Conservation (phyloP, 495 filamentous ascomycete genomes). For the Neurospora tetraspora region DNA sequence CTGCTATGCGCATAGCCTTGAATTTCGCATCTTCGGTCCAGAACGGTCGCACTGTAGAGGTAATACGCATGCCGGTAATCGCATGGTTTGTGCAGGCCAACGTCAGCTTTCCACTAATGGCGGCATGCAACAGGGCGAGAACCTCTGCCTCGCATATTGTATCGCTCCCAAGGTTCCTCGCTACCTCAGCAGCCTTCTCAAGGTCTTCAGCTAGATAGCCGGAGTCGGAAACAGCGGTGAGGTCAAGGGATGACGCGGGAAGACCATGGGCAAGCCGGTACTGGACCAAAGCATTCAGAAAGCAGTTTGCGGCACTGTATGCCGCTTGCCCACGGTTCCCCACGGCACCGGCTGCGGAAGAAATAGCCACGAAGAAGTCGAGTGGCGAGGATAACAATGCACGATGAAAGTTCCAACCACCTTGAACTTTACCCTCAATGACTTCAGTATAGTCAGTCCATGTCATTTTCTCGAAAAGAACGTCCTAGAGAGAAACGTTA, state of each 20-base stretch:
- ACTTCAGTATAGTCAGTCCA: constrained; percentile 38
- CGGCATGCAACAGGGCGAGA: constrained; percentile 36
- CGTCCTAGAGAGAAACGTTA: constrained; percentile 28
- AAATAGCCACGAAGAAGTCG: constrained; percentile 60
- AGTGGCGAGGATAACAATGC: constrained; percentile 36
- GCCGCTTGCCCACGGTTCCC: constrained; percentile 53
- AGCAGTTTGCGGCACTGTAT: constrained; percentile 56
- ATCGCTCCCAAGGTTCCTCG: constrained; percentile 38
- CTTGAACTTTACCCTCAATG: constrained; percentile 45
- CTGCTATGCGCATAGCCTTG: constrained; percentile 37
- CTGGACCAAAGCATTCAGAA: constrained; percentile 44
- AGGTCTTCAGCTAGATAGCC: constrained; percentile 44
- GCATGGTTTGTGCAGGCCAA: constrained; percentile 35
- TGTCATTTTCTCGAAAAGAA: constrained; percentile 46
- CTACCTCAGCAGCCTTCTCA: constrained; percentile 36
- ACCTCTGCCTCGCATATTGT: constrained; percentile 44
- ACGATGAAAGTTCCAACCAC: constrained; percentile 49
- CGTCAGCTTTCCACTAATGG: constrained; percentile 31
- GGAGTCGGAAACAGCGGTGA: constrained; percentile 45
- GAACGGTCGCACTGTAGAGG: constrained; percentile 34
- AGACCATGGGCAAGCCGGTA: constrained; percentile 35
- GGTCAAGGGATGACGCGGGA: constrained; percentile 42
- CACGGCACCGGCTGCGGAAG: constrained; percentile 49
- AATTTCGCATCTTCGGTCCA: constrained; percentile 44
- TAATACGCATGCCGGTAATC: constrained; percentile 44